Evolutionary conservation across 2,329 filamentous ascomycete genomes (phyloP), one percentile per base, ranked within the genome.

Genomic region (Akanthomyces muscarius): DNA sequence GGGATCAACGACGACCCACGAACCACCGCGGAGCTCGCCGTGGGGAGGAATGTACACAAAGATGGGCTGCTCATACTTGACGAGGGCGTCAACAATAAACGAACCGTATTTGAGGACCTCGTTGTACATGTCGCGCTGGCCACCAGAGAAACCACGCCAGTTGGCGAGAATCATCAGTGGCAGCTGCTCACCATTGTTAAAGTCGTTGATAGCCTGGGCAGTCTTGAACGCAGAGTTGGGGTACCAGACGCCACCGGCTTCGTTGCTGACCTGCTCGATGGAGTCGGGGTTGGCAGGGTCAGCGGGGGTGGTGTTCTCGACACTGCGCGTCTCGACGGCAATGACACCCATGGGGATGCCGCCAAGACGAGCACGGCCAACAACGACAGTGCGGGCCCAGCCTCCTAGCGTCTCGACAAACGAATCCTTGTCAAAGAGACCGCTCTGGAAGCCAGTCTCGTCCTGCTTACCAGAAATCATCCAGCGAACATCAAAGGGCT

Each of bases 151-250:
- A 83, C 95, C 95, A 87, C 95, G 89, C 95, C 95, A 99, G 85
- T 99, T 99, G 79, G 95, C 95, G 67, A 99, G 87, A 75, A 99
- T 99, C 92, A 99, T 98, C 68, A 99, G 82, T 63, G 95, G 95
- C 73, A 99, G 84, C 81, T 99, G 95, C 81, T 99, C 95, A 75
- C 95, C 95, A 69, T 96, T 87, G 86, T 99, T 99, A 86, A 99
- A 99, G 82, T 99, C 95, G 72, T 90, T 92, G 81, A 99, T 96
- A 63, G 95, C 95, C 79, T 99, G 95, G 3, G 95, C 95, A 66
- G 95, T 99, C 90, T 99, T 99, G 88, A 94, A 99, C 28, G 95
- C 95, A 13, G 94, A 98, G 86, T 99, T 99, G 74, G 95, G 95
- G 81, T 98, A 99, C 95, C 95, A 99, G 33, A 99, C 95, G 81